phyloP scores from a whole-genome alignment of 768 basidiomycete species.

The Mycena albidolilacea region DNA sequence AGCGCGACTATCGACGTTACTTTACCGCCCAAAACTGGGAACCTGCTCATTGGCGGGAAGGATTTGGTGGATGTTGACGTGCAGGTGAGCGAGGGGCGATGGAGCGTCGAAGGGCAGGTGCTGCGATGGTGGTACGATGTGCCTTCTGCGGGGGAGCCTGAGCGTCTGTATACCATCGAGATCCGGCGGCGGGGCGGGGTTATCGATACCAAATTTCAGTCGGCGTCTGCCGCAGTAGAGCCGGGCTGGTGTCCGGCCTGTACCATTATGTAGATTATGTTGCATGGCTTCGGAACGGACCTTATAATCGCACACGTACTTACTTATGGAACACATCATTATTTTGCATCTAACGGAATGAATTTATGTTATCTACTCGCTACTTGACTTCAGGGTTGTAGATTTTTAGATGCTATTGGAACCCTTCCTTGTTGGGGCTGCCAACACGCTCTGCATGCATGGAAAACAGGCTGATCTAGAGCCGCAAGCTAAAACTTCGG shows the following conservation, averaged over 20 bases:
- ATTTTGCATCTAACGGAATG: background rate
- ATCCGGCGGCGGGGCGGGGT: conserved; percentile 50
- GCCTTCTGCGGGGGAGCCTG: conserved; percentile 49
- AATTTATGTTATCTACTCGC: background rate
- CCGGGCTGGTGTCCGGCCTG: conserved; percentile 36
- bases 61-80: conserved; percentile 63
- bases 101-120: conserved; percentile 63
- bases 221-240: conserved; percentile 10
- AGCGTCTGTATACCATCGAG: conserved; percentile 56
- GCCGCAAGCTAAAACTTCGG: too few species aligned
- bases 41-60: conserved; percentile 15
- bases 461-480: too few species aligned
- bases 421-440: too few species aligned
- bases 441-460: too few species aligned
- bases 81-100: conserved; percentile 58
- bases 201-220: conserved; percentile 38
- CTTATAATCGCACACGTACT: conserved; percentile 1
- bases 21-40: background rate
- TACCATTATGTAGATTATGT: conserved; percentile 36
- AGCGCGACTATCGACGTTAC: conserved; percentile 24
- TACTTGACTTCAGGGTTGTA: too few species aligned
- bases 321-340: conserved; percentile 5
- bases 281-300: conserved; percentile 11
- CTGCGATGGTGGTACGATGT: conserved; percentile 71
- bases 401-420: too few species aligned